Evolutionary conservation across 441 rosid species (phyloP), one percentile per base, ranked within the genome.

Genomic region (Corymbia citriodora): DNA sequence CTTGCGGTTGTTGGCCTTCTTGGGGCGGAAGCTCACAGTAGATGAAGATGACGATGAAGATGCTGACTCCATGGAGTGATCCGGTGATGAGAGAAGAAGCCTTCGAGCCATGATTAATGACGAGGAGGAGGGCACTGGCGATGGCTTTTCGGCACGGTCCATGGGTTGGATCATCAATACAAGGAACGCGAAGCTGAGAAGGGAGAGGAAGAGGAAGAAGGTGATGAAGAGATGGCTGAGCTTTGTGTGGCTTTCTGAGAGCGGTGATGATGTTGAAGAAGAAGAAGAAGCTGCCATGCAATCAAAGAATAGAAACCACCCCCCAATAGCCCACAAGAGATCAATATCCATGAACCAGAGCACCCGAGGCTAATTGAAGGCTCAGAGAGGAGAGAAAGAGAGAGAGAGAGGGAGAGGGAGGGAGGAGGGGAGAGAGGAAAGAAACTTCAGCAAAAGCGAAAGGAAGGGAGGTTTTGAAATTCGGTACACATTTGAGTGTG

Each of bases 311-410:
- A 93, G 90, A 87, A 94, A 93, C 96, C 97, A 94, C 96, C 97
- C 33, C 99, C 98, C 97, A 94, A 95, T 94, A 94, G 93, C 94
- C 97, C 97, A 94, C 92, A 96, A 94, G 97, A 97, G 96, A 94
- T 96, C 98, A 96, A 96, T 96, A 96, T 97, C 99, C 99, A 98
- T 98, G 92, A 98, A 96, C 99, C 95, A 96, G 95, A 87, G 65
- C 91, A 89, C 88, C 93, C 95, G 92, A 91, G 93, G 96, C 95
- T 92, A 92, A 90, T 88, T 88, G 72, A 65, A 90, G 74, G 90
- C 89, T 52, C 36, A 57, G 89, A 88, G 72, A 61, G 61, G 65
- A 88, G 89, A 59, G 82, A 89, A 55, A 85, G 90, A 59, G 83
- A 72, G 31, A 16, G 83, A 54, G 61, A 65, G 70, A 82, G 91